Base-by-base conservation (phyloP, 2,329 filamentous ascomycete genomes). In the Rhinocladiella similis region DNA sequence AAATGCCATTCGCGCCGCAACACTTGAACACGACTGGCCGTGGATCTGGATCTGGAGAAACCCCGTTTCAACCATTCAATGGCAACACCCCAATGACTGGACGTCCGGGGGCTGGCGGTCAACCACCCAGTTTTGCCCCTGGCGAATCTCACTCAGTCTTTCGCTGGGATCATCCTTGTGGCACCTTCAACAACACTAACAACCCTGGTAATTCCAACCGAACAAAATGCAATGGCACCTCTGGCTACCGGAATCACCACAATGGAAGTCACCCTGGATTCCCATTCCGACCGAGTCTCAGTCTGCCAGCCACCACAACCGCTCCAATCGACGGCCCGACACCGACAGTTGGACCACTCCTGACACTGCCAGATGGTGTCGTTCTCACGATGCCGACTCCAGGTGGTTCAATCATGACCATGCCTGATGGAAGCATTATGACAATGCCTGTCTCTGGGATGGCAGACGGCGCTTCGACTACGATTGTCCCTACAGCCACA, bases 351-450 rank as follows among this genome's bases (percentile, higher is more conserved):
- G 38, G 38, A n/a, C 38, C 38, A 41, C 14, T 41, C 38, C 12
- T 41, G 38, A 41, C 38, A 19, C 18, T 41, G 10, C 38, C 38
- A 41, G 12, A 41, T 41, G 33, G 35, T 3, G 29, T 38, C 5
- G 14, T 39, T 19, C 29, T 16, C 33, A 36, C 25, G 9, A 38
- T 36, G 33, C 29, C 46, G 13, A 33, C 46, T 16, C 22, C 46
- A 33, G 16, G 22, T 6, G 53, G 36, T 18, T 50, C 35, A 2
- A 38, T 47, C 33, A 50, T 50, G 53, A 50, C 53, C 20, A 55
- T 55, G 53, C 35, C 43, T 10, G 52, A 43, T 49, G 52, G 52
- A 5, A 22, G 12, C 16, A 45, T 43, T 18, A 54, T 54, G 46
- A 49, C 43, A 10, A 49, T 54, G 52, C 35, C 43, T 27, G 18